Conservation (phyloP, 345 rosid genomes). For the Melastoma malabathricum region DNA sequence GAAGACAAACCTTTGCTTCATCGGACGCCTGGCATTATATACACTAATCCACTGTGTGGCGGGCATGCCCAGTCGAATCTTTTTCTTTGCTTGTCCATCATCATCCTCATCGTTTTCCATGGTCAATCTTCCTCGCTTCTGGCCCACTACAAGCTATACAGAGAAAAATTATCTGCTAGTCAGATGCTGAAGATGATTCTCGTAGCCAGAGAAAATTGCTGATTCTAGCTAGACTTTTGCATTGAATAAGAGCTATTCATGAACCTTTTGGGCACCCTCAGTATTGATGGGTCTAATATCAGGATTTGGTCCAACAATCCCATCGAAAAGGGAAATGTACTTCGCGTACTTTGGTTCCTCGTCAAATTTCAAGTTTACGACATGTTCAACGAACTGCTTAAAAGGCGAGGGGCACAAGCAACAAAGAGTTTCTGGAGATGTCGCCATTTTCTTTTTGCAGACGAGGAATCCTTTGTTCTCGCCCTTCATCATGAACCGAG, state of each 20-base stretch:
- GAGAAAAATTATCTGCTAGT: not conserved
- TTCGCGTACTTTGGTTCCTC: conserved; percentile 48
- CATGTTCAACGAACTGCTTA: conserved; percentile 36
- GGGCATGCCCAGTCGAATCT: conserved; percentile 36
- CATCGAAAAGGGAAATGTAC: conserved; percentile 34
- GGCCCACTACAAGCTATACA: conserved; percentile 22
- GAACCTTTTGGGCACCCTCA: conserved; percentile 44
- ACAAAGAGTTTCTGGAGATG: conserved; percentile 42
- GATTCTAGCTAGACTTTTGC: too few relatives aligned
- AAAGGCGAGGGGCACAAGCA: conserved; percentile 42
- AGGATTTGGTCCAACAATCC: conserved; percentile 20
- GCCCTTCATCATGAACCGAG: conserved; percentile 21
- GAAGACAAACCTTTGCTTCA: conserved; percentile 36
- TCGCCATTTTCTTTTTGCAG: conserved; percentile 59
- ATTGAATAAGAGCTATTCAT: not conserved
- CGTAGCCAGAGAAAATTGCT: too few relatives aligned
- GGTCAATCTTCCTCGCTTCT: conserved; percentile 31
- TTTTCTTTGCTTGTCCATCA: conserved; percentile 35
- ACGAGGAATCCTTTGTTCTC: conserved; percentile 64
- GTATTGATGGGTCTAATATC: conserved; percentile 33
- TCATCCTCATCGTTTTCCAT: conserved; percentile 36
- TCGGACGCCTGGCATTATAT: conserved; percentile 35
- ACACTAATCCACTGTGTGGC: conserved; percentile 49
- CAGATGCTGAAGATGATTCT: not conserved
- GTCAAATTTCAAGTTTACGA: conserved; percentile 45